A percentile compares a stretch with the other conserved stretches of the same genome.
phyloP scores from a whole-genome alignment of 2,329 filamentous ascomycete species.

The Thermoascus crustaceus region DNA sequence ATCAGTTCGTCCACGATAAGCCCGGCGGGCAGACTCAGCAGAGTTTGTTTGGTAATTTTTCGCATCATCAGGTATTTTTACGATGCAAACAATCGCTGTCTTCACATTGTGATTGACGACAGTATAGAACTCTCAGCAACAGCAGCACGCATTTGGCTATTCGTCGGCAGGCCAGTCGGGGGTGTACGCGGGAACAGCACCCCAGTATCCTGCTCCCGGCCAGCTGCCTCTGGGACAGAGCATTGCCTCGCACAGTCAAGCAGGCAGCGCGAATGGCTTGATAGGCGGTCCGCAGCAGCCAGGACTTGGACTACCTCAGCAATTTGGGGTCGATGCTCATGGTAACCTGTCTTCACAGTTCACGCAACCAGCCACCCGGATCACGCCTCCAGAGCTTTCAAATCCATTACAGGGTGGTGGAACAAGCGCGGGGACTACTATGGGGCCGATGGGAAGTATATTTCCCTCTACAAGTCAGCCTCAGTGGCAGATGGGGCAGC shows the following conservation, averaged over 20 bases:
- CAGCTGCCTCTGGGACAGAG: constrained; percentile 3
- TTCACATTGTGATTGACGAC: constrained; percentile 4
- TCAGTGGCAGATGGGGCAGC: constrained; percentile 7
- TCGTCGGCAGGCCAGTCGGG: constrained; percentile 9
- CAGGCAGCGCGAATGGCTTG: constrained; percentile 4
- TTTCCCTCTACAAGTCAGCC: neutral
- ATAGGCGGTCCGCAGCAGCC: neutral
- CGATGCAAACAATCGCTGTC: neutral
- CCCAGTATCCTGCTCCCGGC: constrained; percentile 10
- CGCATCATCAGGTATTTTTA: constrained; percentile 7
- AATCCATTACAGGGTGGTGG: no score
- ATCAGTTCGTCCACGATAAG: constrained; percentile 7
- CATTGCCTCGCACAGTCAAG: constrained; percentile 4
- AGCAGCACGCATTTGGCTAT: constrained; percentile 12
- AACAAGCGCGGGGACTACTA: no score
- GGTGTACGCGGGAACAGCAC: constrained; percentile 8
- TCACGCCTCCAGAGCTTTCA: no score
- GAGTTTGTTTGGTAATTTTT: constrained; percentile 1
- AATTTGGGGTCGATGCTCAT: neutral
- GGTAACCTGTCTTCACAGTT: constrained; percentile 4
- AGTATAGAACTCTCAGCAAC: constrained; percentile 7
- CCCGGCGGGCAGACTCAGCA: constrained; percentile 3
- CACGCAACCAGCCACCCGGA: neutral
- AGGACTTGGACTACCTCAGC: neutral
- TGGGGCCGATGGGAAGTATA: no score